These are phyloP conservation scores for Corymbia calophylla DNA, from an alignment of 441 rosid species.

Conservation along the genomic window DNA sequence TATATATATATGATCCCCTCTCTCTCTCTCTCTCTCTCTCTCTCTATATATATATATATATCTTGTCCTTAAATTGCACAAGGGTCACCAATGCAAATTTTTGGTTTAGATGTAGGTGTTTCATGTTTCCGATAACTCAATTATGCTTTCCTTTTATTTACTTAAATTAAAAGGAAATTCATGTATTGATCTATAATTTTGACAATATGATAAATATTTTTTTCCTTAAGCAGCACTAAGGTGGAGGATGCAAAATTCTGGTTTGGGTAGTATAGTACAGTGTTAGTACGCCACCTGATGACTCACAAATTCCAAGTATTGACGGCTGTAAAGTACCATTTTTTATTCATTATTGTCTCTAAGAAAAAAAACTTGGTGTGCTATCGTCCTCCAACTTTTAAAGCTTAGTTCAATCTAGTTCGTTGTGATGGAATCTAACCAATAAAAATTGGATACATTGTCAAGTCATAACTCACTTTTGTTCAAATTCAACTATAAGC, in stretches of 20 bases:
- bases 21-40: too few species aligned
- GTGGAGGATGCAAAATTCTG: too few species aligned
- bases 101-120: too few species aligned
- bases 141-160: neutral
- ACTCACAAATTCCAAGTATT: neutral
- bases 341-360: neutral
- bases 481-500: neutral
- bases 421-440: neutral
- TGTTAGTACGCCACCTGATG: neutral
- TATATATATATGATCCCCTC: too few species aligned
- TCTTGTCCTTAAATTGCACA: too few species aligned
- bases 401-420: too few species aligned
- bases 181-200: neutral
- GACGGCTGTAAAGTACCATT: neutral
- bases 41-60: too few species aligned
- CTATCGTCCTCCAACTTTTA: neutral
- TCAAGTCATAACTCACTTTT: neutral
- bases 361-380: neutral
- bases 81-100: too few species aligned
- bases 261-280: neutral
- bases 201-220: too few species aligned
- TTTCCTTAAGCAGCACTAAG: fast-evolving
- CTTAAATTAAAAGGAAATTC: neutral
- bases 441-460: neutral
- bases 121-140: too few species aligned